A percentile compares a stretch with the other conserved stretches of the same genome.
These are phyloP conservation scores for Mycena alexandri DNA, from an alignment of 768 basidiomycete genomes.

Conservation along the genomic window DNA sequence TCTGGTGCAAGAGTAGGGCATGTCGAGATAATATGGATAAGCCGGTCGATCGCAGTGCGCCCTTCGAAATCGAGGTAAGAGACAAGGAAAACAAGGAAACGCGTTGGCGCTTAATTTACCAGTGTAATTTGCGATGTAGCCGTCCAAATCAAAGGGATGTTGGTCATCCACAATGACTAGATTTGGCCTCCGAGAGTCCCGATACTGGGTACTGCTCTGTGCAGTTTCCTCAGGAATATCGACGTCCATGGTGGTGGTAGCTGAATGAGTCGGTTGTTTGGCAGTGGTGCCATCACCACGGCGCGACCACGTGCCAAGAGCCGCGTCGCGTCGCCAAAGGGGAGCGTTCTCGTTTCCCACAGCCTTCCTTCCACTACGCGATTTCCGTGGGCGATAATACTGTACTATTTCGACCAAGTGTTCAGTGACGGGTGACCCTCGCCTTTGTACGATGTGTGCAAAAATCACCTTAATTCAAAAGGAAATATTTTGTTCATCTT, in stretches of 20 bases:
- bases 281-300: neutral
- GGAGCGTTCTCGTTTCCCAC: too few species aligned
- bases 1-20: conserved; percentile 80
- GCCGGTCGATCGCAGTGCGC: conserved; percentile 80
- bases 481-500: too few species aligned
- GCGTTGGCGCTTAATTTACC: conserved; percentile 56
- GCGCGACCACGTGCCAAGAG: too few species aligned
- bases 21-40: conserved; percentile 72
- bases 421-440: too few species aligned
- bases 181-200: conserved; percentile 39
- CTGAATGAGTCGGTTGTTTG: conserved; percentile 17
- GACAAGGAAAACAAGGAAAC: conserved; percentile 3
- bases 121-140: conserved; percentile 81
- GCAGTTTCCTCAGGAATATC: conserved; percentile 45
- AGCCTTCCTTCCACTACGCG: too few species aligned
- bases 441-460: too few species aligned
- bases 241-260: conserved; percentile 53
- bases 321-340: too few species aligned
- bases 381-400: too few species aligned
- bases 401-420: too few species aligned
- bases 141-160: conserved; percentile 91
- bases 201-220: conserved; percentile 41
- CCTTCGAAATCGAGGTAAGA: conserved; percentile 54
- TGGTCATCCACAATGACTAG: conserved; percentile 74
- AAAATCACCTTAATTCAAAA: too few species aligned